Evolutionary conservation across 768 basidiomycete species (phyloP).

Genomic region (Leccinum fibrillosum): DNA sequence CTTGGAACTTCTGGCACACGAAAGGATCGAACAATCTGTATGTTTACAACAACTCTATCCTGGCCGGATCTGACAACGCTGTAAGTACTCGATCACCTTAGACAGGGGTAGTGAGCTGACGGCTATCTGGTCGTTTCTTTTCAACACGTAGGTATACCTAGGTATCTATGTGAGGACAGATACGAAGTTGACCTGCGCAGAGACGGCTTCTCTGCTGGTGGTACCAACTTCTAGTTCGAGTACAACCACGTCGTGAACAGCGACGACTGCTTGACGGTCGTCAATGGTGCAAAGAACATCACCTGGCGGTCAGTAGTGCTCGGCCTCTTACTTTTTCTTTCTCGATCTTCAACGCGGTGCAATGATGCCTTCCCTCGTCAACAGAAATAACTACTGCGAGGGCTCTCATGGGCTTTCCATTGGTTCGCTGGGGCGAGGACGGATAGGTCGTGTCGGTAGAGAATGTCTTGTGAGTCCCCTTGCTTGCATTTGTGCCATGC

Average conservation of each 20-base stretch:
- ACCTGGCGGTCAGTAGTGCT: constrained; percentile 37
- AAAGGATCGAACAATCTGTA: constrained; percentile 48
- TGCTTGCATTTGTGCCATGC: constrained; percentile 10
- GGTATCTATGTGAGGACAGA: background rate
- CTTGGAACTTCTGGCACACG: constrained; percentile 52
- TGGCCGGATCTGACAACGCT: constrained; percentile 46
- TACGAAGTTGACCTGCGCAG: background rate
- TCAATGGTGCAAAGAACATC: constrained; percentile 54
- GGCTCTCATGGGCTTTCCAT: constrained; percentile 61
- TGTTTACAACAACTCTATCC: constrained; percentile 52
- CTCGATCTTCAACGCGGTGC: background rate
- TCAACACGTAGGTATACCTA: background rate
- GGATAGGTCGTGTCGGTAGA: constrained; percentile 54
- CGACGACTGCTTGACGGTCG: constrained; percentile 61
- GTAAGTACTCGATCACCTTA: constrained; percentile 1
- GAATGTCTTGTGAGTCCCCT: constrained; percentile 50
- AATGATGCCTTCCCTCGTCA: background rate
- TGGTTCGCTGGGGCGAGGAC: constrained; percentile 40
- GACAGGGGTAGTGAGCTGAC: background rate
- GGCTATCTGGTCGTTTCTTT: background rate
- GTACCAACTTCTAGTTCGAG: background rate
- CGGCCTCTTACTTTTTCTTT: background rate
- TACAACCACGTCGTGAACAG: constrained; percentile 53
- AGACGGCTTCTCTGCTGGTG: background rate
- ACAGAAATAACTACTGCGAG: constrained; percentile 51